Conservation (phyloP, 2,329 filamentous ascomycete genomes). For the Aspergillus sp. region DNA sequence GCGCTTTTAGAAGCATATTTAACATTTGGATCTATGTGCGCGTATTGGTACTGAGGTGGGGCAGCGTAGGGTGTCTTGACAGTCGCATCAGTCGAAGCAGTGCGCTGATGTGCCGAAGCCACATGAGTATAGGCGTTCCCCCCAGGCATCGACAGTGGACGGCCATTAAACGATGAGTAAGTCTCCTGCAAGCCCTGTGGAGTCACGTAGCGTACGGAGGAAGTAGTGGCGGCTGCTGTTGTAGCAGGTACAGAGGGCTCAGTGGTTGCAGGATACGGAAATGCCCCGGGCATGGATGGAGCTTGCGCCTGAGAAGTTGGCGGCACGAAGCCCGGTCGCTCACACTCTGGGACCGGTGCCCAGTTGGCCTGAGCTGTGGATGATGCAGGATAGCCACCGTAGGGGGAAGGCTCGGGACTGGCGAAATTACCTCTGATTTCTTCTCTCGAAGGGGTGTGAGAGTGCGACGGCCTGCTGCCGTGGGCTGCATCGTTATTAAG, state of each 20-base stretch:
- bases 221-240: conserved; percentile 23
- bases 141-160: conserved; percentile 15
- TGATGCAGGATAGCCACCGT: conserved; percentile 18
- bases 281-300: conserved; percentile 34
- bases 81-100: conserved; percentile 29
- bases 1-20: conserved; percentile 39
- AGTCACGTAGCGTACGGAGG: conserved; percentile 37
- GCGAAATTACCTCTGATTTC: conserved; percentile 27
- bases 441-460: conserved; percentile 14
- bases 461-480: conserved; percentile 15
- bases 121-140: conserved; percentile 15
- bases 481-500: conserved; percentile 11
- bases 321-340: conserved; percentile 46
- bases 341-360: conserved; percentile 43
- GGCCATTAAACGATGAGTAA: conserved; percentile 23
- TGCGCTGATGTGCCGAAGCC: conserved; percentile 33
- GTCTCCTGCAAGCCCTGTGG: conserved; percentile 21
- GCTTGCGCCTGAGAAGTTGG: conserved; percentile 33
- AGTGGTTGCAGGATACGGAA: conserved; percentile 27
- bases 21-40: conserved; percentile 41
- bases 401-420: conserved; percentile 34
- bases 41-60: conserved; percentile 40
- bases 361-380: conserved; percentile 30
- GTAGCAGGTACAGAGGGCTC: conserved; percentile 24
- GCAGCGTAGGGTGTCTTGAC: conserved; percentile 32